phyloP scores from a whole-genome alignment of 176 grass and related monocot genomes.

The Ananas comosus region DNA sequence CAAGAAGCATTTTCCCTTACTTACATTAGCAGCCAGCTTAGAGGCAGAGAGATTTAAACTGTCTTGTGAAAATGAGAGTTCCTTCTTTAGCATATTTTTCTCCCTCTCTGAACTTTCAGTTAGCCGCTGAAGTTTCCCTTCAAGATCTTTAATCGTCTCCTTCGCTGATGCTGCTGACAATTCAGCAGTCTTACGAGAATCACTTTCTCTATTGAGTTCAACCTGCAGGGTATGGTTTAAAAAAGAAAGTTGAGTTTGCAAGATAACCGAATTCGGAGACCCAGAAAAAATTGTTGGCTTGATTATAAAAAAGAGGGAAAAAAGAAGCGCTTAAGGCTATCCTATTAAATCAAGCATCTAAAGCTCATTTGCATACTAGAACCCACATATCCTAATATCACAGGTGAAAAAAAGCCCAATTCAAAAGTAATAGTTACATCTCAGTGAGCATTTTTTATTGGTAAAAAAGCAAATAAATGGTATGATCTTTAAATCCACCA shows the following conservation, averaged over 20 bases:
- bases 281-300: background rate
- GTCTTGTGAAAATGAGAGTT: slow-evolving; percentile 64
- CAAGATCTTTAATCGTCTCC: slow-evolving; percentile 55
- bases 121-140: slow-evolving; percentile 49
- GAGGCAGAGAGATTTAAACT: slow-evolving; percentile 42
- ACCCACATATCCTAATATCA: background rate
- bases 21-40: slow-evolving; percentile 62
- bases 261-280: background rate
- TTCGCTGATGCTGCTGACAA: slow-evolving; percentile 44
- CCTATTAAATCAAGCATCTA: background rate
- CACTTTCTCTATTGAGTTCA: slow-evolving; percentile 63
- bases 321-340: background rate
- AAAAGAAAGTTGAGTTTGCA: background rate
- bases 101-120: slow-evolving; percentile 82
- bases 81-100: slow-evolving; percentile 57
- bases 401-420: background rate
- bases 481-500: background rate
- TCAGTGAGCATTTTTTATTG: background rate
- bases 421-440: background rate
- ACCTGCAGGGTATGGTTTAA: slow-evolving; percentile 28
- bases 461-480: background rate
- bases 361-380: background rate
- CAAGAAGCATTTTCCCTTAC: slow-evolving; percentile 24
- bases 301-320: slow-evolving; percentile 1
- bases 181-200: slow-evolving; percentile 52